Evolutionary conservation across 1,284 basidiomycete genomes (phyloP), one percentile per base, ranked within the genome.

Genomic region (Leccinum fuscescens): DNA sequence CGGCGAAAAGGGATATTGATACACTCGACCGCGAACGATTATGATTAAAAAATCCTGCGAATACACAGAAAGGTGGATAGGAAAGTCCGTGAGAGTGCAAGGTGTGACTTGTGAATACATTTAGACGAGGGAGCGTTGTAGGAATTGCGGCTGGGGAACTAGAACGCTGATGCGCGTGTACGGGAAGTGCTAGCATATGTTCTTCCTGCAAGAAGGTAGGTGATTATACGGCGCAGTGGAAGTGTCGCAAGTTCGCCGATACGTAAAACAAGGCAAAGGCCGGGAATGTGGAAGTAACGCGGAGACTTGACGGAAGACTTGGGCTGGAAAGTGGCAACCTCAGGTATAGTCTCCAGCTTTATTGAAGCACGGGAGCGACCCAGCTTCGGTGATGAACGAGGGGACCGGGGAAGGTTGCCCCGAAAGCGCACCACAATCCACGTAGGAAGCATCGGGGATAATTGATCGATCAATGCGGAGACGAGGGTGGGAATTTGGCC

Each of bases 261-360:
- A 60, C 72, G 69, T 59, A 76, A 59, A 53, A 50, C 67, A 4
- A 76, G 56, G 51, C 62, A 55, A 50, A 76, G 48, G 33, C 72
- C 72, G 5, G 73, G 73, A 35, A 73, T 58, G 44, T 31, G 63
- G 24, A 73, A 37, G 52, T 60, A 67, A 39, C 59, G 51, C 31
- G 63, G 63, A 22, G 56, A 53, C 8, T 53, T 60, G n/a, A 52
- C 6, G 15, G 63, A 54, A 50, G 37, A 55, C 46, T 64, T 70
- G n/a, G 70, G 71, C 11, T 72, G 72, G 55, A 76, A 73, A 11
- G 72, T 57, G 29, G 73, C 56, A 39, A 72, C 64, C 56, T 73
- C 72, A 3, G 72, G 74, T 64, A 73, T 73, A 20, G 74, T 73
- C 59, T 73, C 72, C 44, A 73, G 72, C 54, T 72, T 76, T 17